Evolutionary conservation across 2,329 filamentous ascomycete species (phyloP).

Genomic region (Chlorencoelia australis): DNA sequence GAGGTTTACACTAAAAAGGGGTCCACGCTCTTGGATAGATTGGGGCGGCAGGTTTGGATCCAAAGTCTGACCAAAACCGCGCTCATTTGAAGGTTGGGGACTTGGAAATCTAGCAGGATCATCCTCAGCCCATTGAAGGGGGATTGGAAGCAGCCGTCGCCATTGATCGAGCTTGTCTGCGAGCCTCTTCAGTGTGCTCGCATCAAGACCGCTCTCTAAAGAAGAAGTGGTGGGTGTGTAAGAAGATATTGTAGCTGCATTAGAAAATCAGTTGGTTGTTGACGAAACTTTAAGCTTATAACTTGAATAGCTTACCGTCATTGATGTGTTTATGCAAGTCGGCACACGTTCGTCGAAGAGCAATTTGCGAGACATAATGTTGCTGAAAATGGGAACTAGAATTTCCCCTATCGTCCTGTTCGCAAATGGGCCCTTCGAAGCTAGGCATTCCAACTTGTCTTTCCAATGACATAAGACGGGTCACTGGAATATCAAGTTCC

Average conservation of each 20-base stretch:
- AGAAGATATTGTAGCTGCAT: slow-evolving; percentile 12
- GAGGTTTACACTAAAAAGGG: slow-evolving; percentile 39
- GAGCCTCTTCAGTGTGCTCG: too few relatives aligned
- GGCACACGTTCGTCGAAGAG: slow-evolving; percentile 42
- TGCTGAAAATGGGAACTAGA: slow-evolving; percentile 45
- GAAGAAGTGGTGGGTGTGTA: slow-evolving; percentile 11
- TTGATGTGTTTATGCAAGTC: slow-evolving; percentile 42
- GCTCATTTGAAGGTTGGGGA: slow-evolving; percentile 21
- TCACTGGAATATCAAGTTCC: slow-evolving; percentile 47
- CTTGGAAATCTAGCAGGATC: slow-evolving; percentile 35
- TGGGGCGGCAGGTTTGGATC: slow-evolving; percentile 15
- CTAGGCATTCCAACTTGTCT: slow-evolving; percentile 43
- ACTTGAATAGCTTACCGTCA: slow-evolving; percentile 38
- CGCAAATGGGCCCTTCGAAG: slow-evolving; percentile 38
- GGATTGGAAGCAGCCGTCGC: slow-evolving; percentile 43
- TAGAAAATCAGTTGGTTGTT: too few relatives aligned
- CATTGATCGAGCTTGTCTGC: slow-evolving; percentile 45
- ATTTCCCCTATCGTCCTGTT: slow-evolving; percentile 37
- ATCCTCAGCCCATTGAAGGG: slow-evolving; percentile 48
- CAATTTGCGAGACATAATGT: slow-evolving; percentile 50
- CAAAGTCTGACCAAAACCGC: slow-evolving; percentile 17
- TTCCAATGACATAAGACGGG: slow-evolving; percentile 43
- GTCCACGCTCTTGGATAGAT: slow-evolving; percentile 18
- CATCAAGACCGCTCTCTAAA: too few relatives aligned
- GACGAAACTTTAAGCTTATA: too few relatives aligned